phyloP scores from a whole-genome alignment of 164 flowering plant species.

The Liquidambar formosana region DNA sequence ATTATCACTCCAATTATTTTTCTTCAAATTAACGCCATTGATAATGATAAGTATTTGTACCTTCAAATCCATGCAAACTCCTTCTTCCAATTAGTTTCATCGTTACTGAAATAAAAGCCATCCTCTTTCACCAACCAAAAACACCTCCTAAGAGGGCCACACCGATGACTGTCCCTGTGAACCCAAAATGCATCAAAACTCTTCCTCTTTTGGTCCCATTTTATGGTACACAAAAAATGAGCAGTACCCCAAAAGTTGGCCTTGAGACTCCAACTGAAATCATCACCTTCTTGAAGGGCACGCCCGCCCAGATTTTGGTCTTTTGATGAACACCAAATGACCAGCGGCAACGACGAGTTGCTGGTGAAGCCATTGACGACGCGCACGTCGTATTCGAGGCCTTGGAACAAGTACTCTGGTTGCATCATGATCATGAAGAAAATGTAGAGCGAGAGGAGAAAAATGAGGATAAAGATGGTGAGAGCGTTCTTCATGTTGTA shows the following conservation, averaged over 20 bases:
- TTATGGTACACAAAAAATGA: constrained; percentile 41
- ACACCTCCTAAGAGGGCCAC: constrained; percentile 31
- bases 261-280: constrained; percentile 43
- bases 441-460: not conserved
- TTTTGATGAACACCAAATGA: constrained; percentile 44
- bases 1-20: no score
- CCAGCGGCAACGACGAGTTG: constrained; percentile 52
- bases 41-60: no score
- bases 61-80: constrained; percentile 48
- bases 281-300: constrained; percentile 57
- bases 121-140: constrained; percentile 57
- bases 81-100: constrained; percentile 42
- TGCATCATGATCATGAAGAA: constrained; percentile 10
- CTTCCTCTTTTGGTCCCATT: constrained; percentile 40
- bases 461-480: no score
- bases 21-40: no score
- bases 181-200: constrained; percentile 39
- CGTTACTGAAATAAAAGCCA: constrained; percentile 50
- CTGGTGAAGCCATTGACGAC: constrained; percentile 49
- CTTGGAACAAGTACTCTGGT: constrained; percentile 7
- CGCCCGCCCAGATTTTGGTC: constrained; percentile 44
- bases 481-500: no score
- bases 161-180: constrained; percentile 30
- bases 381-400: constrained; percentile 31
- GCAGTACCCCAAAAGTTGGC: constrained; percentile 25